Evolutionary conservation across 2,329 filamentous ascomycete genomes (phyloP), one percentile per base, ranked within the genome.

Genomic region (Colletotrichum sp.): DNA sequence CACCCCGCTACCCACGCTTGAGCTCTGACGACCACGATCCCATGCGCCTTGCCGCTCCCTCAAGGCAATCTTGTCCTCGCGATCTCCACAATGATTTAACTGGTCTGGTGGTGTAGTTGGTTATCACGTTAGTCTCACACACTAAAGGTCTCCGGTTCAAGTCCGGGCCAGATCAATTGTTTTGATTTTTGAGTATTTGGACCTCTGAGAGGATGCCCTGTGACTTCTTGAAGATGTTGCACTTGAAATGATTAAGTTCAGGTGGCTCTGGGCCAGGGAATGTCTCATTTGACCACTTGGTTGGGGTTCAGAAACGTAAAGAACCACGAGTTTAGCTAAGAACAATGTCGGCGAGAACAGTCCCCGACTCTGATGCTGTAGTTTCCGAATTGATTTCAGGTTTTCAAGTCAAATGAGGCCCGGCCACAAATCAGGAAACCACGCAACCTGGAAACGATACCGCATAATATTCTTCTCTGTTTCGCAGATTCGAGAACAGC

Each of bases 41-140:
- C 43, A 52, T 52, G n/a, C 43, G n/a, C n/a, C 6, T 52, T 52
- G 43, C 43, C 43, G n/a, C 43, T 52, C 55, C 55, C 24, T 58
- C 55, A 58, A 26, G 55, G 13, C 15, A 8, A 26, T 58, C 24
- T 28, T 58, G 55, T 30, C 55, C 21, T 58, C 26, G 15, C 24
- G 16, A 26, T 58, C 55, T 58, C 43, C 43, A 52, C 58, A 64
- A 9, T 24, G 16, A 43, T 28, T 28, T 6, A 26, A 52, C 2
- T 26, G 67, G 67, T 70, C 34, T 62, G 55, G 73, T 83, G 80
- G 81, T 82, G 81, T 82, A 83, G 85, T 87, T 87, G 85, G 85
- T 87, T 86, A 87, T 87, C 85, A 87, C 85, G 83, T 87, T 84
- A 86, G 85, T 87, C 84, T 87, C 87, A 87, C 85, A 83, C 73